These are phyloP conservation scores for Leccinum fallax DNA, from an alignment of 1,284 basidiomycete species.

Conservation along the genomic window DNA sequence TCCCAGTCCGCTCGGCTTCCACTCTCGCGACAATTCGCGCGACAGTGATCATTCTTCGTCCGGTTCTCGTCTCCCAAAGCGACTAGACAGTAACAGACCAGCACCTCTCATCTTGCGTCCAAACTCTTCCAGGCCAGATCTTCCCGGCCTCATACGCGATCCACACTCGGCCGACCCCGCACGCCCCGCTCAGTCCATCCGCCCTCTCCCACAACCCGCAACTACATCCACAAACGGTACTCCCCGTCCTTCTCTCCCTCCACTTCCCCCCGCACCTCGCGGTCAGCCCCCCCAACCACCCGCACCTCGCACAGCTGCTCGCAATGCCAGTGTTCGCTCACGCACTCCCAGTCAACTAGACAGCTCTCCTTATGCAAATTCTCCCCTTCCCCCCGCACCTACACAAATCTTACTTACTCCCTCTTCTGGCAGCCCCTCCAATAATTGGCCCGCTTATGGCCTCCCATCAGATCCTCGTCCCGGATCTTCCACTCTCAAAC, in stretches of 20 bases:
- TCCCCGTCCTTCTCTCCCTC: slow-evolving; percentile 57
- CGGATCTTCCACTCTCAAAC: slow-evolving; percentile 45
- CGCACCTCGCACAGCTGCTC: slow-evolving; percentile 32
- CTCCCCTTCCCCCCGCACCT: slow-evolving; percentile 58
- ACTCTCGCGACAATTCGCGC: slow-evolving; percentile 25
- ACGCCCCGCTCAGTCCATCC: slow-evolving; percentile 37
- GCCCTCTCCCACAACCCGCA: slow-evolving; percentile 47
- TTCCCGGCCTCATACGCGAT: slow-evolving; percentile 68
- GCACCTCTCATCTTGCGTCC: slow-evolving; percentile 66
- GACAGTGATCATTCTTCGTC: slow-evolving; percentile 32
- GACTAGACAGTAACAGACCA: slow-evolving; percentile 58
- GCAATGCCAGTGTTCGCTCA: slow-evolving; percentile 38
- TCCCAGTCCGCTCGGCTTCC: slow-evolving; percentile 6
- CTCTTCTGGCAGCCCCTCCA: slow-evolving; percentile 38
- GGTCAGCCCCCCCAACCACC: slow-evolving; percentile 64
- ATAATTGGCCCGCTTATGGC: slow-evolving; percentile 54
- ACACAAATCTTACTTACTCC: slow-evolving; percentile 52
- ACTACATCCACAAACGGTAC: slow-evolving; percentile 38
- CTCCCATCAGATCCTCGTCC: slow-evolving; percentile 63
- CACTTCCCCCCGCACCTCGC: slow-evolving; percentile 66
- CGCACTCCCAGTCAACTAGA: slow-evolving; percentile 61
- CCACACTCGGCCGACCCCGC: slow-evolving; percentile 57
- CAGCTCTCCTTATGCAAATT: slow-evolving; percentile 51
- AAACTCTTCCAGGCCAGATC: slow-evolving; percentile 50
- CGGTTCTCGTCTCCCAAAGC: slow-evolving; percentile 37